Base-by-base conservation (phyloP, 176 grass and related monocot genomes). In the Oryza nivara region DNA sequence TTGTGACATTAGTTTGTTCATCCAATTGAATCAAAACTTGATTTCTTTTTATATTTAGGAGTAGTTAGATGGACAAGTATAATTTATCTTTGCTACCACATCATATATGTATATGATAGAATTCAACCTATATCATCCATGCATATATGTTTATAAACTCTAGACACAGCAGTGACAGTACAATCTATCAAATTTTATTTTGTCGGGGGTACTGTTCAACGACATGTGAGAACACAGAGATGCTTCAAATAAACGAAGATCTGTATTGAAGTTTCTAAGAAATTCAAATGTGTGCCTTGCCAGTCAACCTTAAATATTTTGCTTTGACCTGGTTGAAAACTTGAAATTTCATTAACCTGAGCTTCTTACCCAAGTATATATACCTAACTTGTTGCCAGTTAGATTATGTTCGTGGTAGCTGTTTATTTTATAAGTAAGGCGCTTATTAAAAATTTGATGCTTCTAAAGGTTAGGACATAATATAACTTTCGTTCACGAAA, bases 151-250 rank as follows among this genome's bases (percentile, higher is more conserved):
- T 7, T 1, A 40, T 40, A 40, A 43, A 22, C 8, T 58, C 16
- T 64, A 73, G 69, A 44, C 3, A 49, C 26, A 38, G 48, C 30
- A 22, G 43, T 23, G 71, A 52, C 4, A 65, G 19, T 25, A 26
- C 25, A 44, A 35, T 0, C 17, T 19, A 75, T 41, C 45, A 17
- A 51, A 26, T 65, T 74, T 83, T 3, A 6, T 47, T 63, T 63
- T 73, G 7, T 43, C 6, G 8, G 7, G 26, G 7, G 26, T 45
- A 69, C 14, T n/a, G 60, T 41, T 78, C 49, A 35, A 70, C 25
- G 46, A 44, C 78, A 65, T 30, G 72, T 87, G 79, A 51, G 79
- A 82, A 82, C 86, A 7, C 72, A n/a, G 13, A 19, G 72, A 88
- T 77, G 9, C 73, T 26, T 17, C 54, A 58, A n/a, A 35, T 43